phyloP scores from a whole-genome alignment of 2,329 filamentous ascomycete species.

The Graphilbum fragrans region DNA sequence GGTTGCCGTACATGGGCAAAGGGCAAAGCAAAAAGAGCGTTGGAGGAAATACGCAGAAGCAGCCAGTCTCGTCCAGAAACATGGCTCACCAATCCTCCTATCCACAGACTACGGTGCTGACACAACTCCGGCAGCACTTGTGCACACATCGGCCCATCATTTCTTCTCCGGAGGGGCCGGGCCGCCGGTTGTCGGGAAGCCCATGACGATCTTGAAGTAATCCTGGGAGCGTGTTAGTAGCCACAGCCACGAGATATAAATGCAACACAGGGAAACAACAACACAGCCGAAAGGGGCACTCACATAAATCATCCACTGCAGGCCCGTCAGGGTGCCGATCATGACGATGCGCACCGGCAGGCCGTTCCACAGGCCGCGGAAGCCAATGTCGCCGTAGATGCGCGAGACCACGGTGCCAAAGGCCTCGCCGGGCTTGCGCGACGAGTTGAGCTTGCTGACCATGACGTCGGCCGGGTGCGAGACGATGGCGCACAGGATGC shows the following conservation, averaged over 20 bases:
- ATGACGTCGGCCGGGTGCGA: conserved; percentile 77
- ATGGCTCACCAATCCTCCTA: too few species aligned
- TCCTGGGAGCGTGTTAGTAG: conserved; percentile 34
- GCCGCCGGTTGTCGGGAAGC: conserved; percentile 72
- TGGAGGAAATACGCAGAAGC: too few species aligned
- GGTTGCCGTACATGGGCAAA: too few species aligned
- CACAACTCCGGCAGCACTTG: neutral
- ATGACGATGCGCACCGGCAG: conserved; percentile 77
- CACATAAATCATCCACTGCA: conserved; percentile 91
- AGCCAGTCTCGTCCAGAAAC: too few species aligned
- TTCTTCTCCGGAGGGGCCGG: conserved; percentile 39
- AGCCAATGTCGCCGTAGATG: conserved; percentile 82
- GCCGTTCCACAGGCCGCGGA: conserved; percentile 83
- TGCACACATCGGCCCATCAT: conserved; percentile 3
- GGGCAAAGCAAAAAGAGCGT: too few species aligned
- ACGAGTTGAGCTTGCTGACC: conserved; percentile 84
- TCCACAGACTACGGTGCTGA: too few species aligned
- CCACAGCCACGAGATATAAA: neutral
- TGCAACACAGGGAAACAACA: neutral
- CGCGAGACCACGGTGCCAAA: conserved; percentile 64
- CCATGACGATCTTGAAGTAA: conserved; percentile 85
- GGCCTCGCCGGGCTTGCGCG: conserved; percentile 62
- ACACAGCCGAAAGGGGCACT: conserved; percentile 18
- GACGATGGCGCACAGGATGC: conserved; percentile 77
- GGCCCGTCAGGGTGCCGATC: conserved; percentile 70